Evolutionary conservation across 768 basidiomycete genomes (phyloP).

Genomic region (Suillus ampliporus): DNA sequence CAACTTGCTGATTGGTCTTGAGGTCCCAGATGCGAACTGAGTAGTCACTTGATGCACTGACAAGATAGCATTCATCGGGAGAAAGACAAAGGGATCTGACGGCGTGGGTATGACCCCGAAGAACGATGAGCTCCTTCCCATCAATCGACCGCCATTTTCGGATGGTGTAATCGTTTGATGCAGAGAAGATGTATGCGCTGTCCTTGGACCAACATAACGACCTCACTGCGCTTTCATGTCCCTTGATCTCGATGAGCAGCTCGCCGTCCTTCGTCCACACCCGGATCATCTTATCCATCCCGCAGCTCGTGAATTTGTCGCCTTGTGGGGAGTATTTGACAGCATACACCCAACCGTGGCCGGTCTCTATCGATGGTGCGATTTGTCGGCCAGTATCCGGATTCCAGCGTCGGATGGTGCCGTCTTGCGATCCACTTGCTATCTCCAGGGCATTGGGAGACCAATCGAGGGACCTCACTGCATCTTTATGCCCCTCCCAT

Average conservation of each 20-base stretch:
- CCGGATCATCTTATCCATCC: background rate
- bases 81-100: background rate
- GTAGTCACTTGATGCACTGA: background rate
- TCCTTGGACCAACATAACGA: background rate
- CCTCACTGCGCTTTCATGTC: background rate
- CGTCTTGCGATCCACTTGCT: conserved; percentile 18
- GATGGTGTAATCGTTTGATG: background rate
- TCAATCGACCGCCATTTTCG: background rate
- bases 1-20: background rate
- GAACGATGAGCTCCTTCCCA: background rate
- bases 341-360: background rate
- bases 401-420: conserved; percentile 21
- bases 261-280: background rate
- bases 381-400: background rate
- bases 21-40: conserved; percentile 3
- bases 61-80: background rate
- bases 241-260: background rate
- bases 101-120: background rate
- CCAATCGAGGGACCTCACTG: conserved; percentile 14
- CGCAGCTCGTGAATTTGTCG: background rate
- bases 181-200: background rate
- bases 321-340: background rate
- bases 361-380: background rate
- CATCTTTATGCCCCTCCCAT: background rate
- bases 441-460: conserved; percentile 17